phyloP scores from a whole-genome alignment of 257 asterid species.

The Solanum pimpinellifolium region DNA sequence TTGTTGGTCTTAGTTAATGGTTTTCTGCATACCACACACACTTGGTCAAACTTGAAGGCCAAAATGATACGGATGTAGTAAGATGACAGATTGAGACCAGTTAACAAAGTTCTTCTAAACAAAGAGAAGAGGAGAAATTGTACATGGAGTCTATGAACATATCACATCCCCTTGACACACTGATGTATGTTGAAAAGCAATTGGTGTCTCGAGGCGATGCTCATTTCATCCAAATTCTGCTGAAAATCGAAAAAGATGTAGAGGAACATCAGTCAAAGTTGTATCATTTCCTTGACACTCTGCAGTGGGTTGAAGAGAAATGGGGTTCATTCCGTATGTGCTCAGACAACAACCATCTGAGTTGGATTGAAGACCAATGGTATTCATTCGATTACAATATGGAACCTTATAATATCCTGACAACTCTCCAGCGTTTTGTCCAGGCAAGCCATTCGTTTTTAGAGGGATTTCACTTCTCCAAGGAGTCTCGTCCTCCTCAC shows the following conservation, averaged over 20 bases:
- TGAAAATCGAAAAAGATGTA: background rate
- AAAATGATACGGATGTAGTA: background rate
- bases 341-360: background rate
- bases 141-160: background rate
- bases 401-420: background rate
- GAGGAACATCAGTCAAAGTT: background rate
- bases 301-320: background rate
- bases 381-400: background rate
- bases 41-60: background rate
- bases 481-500: background rate
- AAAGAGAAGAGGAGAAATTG: background rate
- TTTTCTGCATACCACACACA: background rate
- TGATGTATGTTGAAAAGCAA: background rate
- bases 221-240: background rate
- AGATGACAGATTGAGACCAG: background rate
- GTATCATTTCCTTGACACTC: background rate
- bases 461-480: background rate
- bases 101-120: background rate
- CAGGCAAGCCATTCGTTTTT: background rate
- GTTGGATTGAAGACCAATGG: background rate
- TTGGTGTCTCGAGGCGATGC: background rate
- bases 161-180: background rate
- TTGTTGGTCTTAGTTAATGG: background rate
- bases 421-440: background rate
- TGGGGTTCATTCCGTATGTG: background rate